A percentile compares a stretch with the other conserved stretches of the same genome.
Conservation (phyloP, 768 basidiomycete genomes). For the Inosperma sp. region DNA sequence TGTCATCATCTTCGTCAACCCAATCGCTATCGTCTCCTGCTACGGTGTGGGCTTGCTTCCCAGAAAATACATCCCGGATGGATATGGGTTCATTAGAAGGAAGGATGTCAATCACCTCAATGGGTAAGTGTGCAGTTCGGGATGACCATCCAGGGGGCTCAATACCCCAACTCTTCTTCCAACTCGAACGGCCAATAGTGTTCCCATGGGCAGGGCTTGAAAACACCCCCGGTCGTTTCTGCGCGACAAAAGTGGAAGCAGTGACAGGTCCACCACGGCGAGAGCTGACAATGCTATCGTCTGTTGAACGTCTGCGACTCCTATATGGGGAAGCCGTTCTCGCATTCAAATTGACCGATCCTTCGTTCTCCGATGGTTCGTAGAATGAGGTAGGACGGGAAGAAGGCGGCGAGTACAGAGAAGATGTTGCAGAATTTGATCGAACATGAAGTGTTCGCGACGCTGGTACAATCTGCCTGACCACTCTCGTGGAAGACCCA, state of each 20-base stretch:
- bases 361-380: conserved; percentile 67
- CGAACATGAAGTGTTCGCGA: conserved; percentile 56
- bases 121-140: conserved; percentile 59
- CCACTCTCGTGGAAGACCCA: conserved; percentile 77
- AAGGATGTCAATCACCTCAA: conserved; percentile 68
- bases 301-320: conserved; percentile 44
- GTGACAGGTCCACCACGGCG: conserved; percentile 29
- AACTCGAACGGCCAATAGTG: conserved; percentile 62
- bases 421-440: conserved; percentile 74
- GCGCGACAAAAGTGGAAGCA: conserved; percentile 69
- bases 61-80: conserved; percentile 80
- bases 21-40: conserved; percentile 78
- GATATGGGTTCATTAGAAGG: conserved; percentile 43
- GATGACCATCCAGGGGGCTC: conserved; percentile 84
- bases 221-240: conserved; percentile 76
- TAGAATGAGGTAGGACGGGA: conserved; percentile 77
- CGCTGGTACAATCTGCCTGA: conserved; percentile 49
- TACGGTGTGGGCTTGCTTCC: conserved; percentile 50
- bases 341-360: conserved; percentile 9
- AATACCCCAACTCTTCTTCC: conserved; percentile 87
- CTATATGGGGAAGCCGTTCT: conserved; percentile 64
- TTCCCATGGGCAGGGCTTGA: conserved; percentile 44
- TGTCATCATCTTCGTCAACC: conserved; percentile 84
- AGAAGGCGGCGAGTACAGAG: conserved; percentile 68
- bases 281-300: conserved; percentile 32